Base-by-base conservation (phyloP, 192 early-diverging fungal species). In the Paraglomus occultum region DNA sequence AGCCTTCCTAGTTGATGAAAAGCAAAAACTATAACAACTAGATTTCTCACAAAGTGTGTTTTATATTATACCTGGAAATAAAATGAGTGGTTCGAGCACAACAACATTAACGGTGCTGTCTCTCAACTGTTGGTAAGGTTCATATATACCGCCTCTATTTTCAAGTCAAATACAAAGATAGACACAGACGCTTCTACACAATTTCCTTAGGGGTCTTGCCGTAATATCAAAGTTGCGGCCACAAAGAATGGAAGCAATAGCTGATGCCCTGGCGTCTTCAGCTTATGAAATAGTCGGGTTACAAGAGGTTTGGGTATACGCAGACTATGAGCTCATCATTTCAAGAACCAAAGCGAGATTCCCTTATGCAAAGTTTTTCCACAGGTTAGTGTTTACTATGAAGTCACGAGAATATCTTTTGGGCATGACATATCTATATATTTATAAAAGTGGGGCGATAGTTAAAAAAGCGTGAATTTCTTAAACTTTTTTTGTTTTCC, bases 111-210 rank as follows among this genome's bases (percentile, higher is more conserved):
- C 77, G 44, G 82, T 83, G 9, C 52, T 83, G 7, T 71, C 82
- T 10, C 61, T 83, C 47, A 83, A 83, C 59, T 85, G 84, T 70
- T 85, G 84, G 84, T 79, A 81, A 61, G 46, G 4, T 6, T 38
- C n/a, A n/a, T 45, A 2, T 44, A 42, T 20, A 23, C 22, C 47
- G 31, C 17, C 18, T 48, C 22, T 49, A 14, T 65, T n/a, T 14
- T 58, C 15, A 7, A 46, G 2, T 70, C 14, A 58, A 57, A 17
- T 0, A 58, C n/a, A 58, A 18, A 20, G 5, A n/a, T 5, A 23
- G 12, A 15, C 44, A 17, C 1, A n/a, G 11, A 3, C 42, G 4
- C 14, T 42, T 62, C 5, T 71, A 38, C 6, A 14, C 23, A 17
- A 0, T 31, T 76, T 43, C 20, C 50, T 15, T 59, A 83, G 82